These are phyloP conservation scores for Neonectria coccinea DNA, from an alignment of 2,329 filamentous ascomycete genomes.

Conservation along the genomic window DNA sequence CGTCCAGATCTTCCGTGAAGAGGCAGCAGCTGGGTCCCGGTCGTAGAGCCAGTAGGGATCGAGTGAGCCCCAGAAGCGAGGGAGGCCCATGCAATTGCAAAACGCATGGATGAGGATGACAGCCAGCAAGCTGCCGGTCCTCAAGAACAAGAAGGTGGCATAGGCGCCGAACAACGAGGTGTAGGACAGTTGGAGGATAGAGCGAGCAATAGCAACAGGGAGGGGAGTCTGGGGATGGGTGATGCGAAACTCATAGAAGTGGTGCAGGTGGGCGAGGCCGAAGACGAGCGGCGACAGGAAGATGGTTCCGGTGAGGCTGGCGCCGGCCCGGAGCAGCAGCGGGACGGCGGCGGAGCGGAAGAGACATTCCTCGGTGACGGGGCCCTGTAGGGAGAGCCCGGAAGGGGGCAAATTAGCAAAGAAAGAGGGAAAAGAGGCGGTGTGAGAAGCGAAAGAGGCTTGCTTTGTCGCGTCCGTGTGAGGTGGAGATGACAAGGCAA, in stretches of 20 bases:
- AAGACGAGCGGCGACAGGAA: constrained; percentile 91
- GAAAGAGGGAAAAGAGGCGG: constrained; percentile 34
- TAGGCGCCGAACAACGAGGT: constrained; percentile 95
- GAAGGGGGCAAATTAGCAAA: constrained; percentile 21
- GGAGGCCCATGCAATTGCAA: constrained; percentile 93
- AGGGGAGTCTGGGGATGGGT: constrained; percentile 79
- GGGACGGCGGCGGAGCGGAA: constrained; percentile 91
- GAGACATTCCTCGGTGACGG: constrained; percentile 91
- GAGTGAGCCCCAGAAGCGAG: constrained; percentile 84
- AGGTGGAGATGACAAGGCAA: constrained; percentile 19
- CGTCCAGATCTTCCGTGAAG: constrained; percentile 68
- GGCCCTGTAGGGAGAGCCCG: constrained; percentile 66
- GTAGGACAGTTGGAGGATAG: constrained; percentile 86
- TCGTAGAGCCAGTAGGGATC: constrained; percentile 60
- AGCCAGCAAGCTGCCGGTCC: constrained; percentile 83
- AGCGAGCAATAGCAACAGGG: constrained; percentile 73
- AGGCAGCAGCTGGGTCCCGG: constrained; percentile 39
- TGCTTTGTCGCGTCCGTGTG: constrained; percentile 21
- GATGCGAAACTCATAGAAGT: constrained; percentile 93
- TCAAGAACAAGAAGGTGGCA: constrained; percentile 87
- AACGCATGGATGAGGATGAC: constrained; percentile 84
- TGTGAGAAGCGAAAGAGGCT: constrained; percentile 36
- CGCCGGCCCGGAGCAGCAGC: constrained; percentile 78
- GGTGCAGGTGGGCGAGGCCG: constrained; percentile 92
- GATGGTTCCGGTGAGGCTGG: constrained; percentile 70